Percentiles rank a stretch among this genome's conserved stretches.
Conservation (phyloP, 1,139 yeast genomes). For the Blastobotrys proliferans region DNA sequence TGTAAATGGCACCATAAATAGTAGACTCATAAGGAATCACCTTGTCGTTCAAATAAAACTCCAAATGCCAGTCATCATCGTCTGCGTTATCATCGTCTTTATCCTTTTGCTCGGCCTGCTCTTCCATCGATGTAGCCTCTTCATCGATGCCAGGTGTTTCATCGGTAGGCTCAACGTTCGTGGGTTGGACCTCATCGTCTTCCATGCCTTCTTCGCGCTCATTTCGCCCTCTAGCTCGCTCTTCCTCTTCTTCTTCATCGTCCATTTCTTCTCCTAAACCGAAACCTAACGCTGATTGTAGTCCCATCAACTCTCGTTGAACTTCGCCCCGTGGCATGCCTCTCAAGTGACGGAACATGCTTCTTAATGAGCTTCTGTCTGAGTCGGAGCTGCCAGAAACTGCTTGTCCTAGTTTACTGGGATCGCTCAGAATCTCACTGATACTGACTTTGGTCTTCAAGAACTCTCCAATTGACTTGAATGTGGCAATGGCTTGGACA, state of each 20-base stretch:
- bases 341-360: too few species aligned
- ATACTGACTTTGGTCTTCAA: slow-evolving; percentile 27
- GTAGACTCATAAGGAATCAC: slow-evolving; percentile 66
- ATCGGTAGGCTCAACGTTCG: slow-evolving; percentile 10
- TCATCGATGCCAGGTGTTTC: slow-evolving; percentile 18
- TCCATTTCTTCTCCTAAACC: slow-evolving; percentile 16
- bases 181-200: slow-evolving; percentile 12
- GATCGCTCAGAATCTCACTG: too few species aligned
- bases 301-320: too few species aligned
- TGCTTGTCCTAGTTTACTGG: too few species aligned
- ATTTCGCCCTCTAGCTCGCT: slow-evolving; percentile 12
- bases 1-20: slow-evolving; percentile 72
- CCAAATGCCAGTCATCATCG: slow-evolving; percentile 41
- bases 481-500: slow-evolving; percentile 89
- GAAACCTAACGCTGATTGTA: too few species aligned
- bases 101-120: slow-evolving; percentile 16
- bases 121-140: background rate
- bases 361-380: too few species aligned
- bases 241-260: slow-evolving; percentile 16
- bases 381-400: too few species aligned
- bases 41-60: slow-evolving; percentile 61
- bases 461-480: slow-evolving; percentile 65
- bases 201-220: slow-evolving; percentile 9
- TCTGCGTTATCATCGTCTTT: slow-evolving; percentile 10
- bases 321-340: too few species aligned